Base-by-base conservation (phyloP, 805 yeast genomes). In the Spathaspora girioi region DNA sequence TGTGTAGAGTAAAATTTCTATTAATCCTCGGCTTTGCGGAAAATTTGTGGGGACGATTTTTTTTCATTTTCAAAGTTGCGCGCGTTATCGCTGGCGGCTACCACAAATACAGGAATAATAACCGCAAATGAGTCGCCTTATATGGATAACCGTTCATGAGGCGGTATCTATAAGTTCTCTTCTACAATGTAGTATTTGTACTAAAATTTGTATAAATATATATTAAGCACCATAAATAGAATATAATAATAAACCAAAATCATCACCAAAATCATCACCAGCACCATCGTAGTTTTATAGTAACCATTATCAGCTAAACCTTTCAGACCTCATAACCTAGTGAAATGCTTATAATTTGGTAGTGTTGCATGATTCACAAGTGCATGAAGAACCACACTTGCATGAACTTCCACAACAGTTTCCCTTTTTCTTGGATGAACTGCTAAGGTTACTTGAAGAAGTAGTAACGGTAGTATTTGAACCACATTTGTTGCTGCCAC, bases 351-450 rank as follows among this genome's bases (percentile, higher is more conserved):
- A 71, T 56, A 72, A 70, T 51, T 71, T 72, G 49, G 76, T 70
- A 55, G 76, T 72, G 63, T 72, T 72, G 57, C 77, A 72, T 11
- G 76, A 70, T 11, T 67, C 62, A 56, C 78, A 73, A 35, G 65
- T 56, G 54, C 78, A 73, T 5, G 61, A 51, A 18, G 76, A 66
- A 14, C 77, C 77, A 56, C 78, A 73, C 56, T 72, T 72, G 61
- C 78, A 72, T 41, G 66, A 55, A 29, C 71, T 52, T 3, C 73
- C 73, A 47, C 75, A 69, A 50, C 77, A 71, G n/a, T 47, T 50
- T 23, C 46, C 35, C 10, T 20, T 15, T 14, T 49, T 42, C 10
- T 10, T 10, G 14, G 44, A 19, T 18, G 44, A 23, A n/a, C n/a
- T 14, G 7, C 23, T 40, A 40, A 23, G 27, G 4, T 18, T 5